phyloP scores from a whole-genome alignment of 2,329 filamentous ascomycete genomes.

The Colletotrichum acutatum region DNA sequence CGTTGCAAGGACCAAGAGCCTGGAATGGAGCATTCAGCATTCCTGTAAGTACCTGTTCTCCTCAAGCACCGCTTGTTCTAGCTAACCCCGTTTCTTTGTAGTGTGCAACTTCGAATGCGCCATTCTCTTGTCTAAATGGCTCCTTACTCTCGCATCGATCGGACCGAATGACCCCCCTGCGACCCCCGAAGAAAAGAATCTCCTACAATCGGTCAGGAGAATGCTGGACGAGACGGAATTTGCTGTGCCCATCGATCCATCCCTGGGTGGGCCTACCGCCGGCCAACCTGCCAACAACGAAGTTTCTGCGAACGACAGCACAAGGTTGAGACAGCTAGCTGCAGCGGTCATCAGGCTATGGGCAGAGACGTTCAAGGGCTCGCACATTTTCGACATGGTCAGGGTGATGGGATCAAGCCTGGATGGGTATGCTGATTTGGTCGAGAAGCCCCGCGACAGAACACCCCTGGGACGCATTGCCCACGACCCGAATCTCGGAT shows the following conservation, averaged over 20 bases:
- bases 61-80: background rate
- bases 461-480: slow-evolving; percentile 53
- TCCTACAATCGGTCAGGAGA: slow-evolving; percentile 66
- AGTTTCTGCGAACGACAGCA: slow-evolving; percentile 57
- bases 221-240: slow-evolving; percentile 73
- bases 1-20: slow-evolving; percentile 69
- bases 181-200: slow-evolving; percentile 62
- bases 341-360: slow-evolving; percentile 69
- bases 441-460: slow-evolving; percentile 65
- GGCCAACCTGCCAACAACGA: slow-evolving; percentile 53
- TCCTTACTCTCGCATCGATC: slow-evolving; percentile 65
- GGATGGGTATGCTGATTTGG: slow-evolving; percentile 66
- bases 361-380: slow-evolving; percentile 71
- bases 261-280: slow-evolving; percentile 54
- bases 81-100: slow-evolving; percentile 40
- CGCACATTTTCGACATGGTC: slow-evolving; percentile 70
- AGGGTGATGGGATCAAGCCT: slow-evolving; percentile 67
- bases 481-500: slow-evolving; percentile 31
- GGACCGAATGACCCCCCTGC: slow-evolving; percentile 60
- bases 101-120: slow-evolving; percentile 73
- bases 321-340: slow-evolving; percentile 65
- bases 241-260: slow-evolving; percentile 68
- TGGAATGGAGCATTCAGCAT: slow-evolving; percentile 73
- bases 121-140: slow-evolving; percentile 69
- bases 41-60: slow-evolving; percentile 57